Conservation (phyloP, 2,329 filamentous ascomycete species). For the Aspergillus hortae region DNA sequence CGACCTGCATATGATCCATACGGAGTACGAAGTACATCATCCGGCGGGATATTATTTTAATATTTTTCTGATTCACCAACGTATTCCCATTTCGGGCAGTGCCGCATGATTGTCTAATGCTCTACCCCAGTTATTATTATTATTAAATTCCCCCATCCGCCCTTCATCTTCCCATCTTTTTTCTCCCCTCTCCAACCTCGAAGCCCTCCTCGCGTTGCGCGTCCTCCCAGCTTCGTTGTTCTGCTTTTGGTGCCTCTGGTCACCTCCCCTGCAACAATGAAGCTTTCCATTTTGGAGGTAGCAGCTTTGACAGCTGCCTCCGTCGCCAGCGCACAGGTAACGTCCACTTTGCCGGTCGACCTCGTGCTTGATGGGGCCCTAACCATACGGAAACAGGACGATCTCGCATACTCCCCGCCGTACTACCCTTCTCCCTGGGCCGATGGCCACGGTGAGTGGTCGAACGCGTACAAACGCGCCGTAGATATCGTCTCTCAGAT, state of each 20-base stretch:
- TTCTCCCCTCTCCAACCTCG: background rate
- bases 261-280: slow-evolving; percentile 26
- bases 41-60: background rate
- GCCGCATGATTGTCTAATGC: background rate
- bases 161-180: background rate
- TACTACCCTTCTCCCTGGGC: slow-evolving; percentile 87
- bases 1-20: background rate
- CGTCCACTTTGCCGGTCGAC: background rate
- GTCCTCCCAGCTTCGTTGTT: background rate
- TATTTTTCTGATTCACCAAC: background rate
- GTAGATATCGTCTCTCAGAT: slow-evolving; percentile 76
- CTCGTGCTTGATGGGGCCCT: background rate
- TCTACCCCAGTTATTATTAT: background rate
- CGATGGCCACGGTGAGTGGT: slow-evolving; percentile 70
- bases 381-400: slow-evolving; percentile 12
- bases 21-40: background rate
- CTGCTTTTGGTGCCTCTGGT: slow-evolving; percentile 2
- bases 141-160: background rate
- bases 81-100: background rate
- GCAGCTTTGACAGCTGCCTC: slow-evolving; percentile 28
- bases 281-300: slow-evolving; percentile 32
- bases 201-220: background rate
- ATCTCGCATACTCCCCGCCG: slow-evolving; percentile 53
- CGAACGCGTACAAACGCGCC: slow-evolving; percentile 70
- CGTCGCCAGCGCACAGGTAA: slow-evolving; percentile 31